These are phyloP conservation scores for Castanea crenata DNA, from an alignment of 306 rosid genomes.

Conservation along the genomic window DNA sequence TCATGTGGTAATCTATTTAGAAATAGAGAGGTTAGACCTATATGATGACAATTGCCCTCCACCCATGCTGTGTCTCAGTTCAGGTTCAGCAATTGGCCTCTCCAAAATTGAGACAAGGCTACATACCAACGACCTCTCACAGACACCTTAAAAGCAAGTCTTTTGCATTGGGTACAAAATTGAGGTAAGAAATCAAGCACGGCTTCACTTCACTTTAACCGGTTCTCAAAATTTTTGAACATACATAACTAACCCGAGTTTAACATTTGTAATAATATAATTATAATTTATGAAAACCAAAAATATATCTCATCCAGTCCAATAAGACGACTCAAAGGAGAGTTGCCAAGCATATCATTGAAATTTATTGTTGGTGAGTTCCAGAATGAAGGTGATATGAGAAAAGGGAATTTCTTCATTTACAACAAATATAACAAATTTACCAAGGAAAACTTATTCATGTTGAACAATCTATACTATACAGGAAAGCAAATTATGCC, in stretches of 20 bases:
- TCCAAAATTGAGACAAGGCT: too few relatives aligned
- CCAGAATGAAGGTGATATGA: not conserved
- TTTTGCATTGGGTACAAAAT: too few relatives aligned
- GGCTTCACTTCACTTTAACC: too few relatives aligned
- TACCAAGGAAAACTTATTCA: not conserved
- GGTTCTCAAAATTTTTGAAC: too few relatives aligned
- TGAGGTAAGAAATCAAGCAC: too few relatives aligned
- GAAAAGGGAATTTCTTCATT: not conserved
- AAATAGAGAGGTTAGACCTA: too few relatives aligned
- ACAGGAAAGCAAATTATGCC: constrained; percentile 2
- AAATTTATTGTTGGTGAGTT: not conserved
- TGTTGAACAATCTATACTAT: not conserved
- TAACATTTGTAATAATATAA: not conserved
- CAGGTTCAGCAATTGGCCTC: too few relatives aligned
- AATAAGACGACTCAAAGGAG: not conserved
- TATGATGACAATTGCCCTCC: too few relatives aligned
- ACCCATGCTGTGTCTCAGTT: too few relatives aligned
- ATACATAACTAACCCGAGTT: not conserved
- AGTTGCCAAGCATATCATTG: not conserved
- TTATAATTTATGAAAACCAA: not conserved
- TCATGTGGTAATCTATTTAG: too few relatives aligned
- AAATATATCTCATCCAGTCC: not conserved
- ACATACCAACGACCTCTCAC: too few relatives aligned
- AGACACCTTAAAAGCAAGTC: too few relatives aligned
- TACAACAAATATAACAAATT: not conserved